phyloP scores from a whole-genome alignment of 164 flowering plant genomes.

The Macadamia tetraphylla region DNA sequence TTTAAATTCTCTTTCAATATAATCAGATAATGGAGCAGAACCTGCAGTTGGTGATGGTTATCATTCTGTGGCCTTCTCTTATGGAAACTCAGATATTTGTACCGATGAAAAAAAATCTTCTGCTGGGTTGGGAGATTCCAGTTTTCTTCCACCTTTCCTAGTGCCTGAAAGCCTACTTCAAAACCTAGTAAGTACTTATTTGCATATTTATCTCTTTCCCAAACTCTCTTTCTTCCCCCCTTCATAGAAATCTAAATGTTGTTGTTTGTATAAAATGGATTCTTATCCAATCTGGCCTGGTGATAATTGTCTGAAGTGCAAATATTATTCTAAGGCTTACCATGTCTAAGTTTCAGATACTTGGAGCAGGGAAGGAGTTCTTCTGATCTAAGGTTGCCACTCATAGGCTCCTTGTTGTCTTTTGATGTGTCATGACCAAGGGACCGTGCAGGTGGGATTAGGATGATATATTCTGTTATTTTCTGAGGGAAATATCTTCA shows the following conservation, averaged over 20 bases:
- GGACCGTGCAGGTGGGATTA: constrained; percentile 95
- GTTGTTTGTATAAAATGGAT: constrained; percentile 13
- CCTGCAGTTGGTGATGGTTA: constrained; percentile 29
- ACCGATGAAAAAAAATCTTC: constrained; percentile 32
- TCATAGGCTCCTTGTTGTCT: constrained; percentile 66
- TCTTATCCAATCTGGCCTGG: constrained; percentile 35
- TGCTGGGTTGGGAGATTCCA: constrained; percentile 24
- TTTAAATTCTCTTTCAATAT: constrained; percentile 15
- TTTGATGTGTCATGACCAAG: constrained; percentile 64
- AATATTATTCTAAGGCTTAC: constrained; percentile 80
- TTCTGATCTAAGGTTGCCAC: constrained; percentile 57
- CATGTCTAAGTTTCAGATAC: constrained; percentile 98
- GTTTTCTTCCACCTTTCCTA: constrained; percentile 71
- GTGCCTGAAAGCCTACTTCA: constrained; percentile 68
- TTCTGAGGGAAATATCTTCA: constrained; percentile 26
- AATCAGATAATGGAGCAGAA: constrained; percentile 28
- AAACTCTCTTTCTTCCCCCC: neutral
- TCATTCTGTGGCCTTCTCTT: constrained; percentile 69
- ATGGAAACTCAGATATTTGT: constrained; percentile 48
- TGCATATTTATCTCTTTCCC: neutral
- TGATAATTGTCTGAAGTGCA: constrained; percentile 44
- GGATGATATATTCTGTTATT: constrained; percentile 42
- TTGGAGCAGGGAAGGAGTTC: constrained; percentile 74
- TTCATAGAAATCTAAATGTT: constrained; percentile 10
- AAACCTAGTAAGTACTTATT: constrained; percentile 54